Evolutionary conservation across 228 moss, liverwort and hornwort species (phyloP), one percentile per base, ranked within the genome.

Genomic region (Sphagnum magellanicum): DNA sequence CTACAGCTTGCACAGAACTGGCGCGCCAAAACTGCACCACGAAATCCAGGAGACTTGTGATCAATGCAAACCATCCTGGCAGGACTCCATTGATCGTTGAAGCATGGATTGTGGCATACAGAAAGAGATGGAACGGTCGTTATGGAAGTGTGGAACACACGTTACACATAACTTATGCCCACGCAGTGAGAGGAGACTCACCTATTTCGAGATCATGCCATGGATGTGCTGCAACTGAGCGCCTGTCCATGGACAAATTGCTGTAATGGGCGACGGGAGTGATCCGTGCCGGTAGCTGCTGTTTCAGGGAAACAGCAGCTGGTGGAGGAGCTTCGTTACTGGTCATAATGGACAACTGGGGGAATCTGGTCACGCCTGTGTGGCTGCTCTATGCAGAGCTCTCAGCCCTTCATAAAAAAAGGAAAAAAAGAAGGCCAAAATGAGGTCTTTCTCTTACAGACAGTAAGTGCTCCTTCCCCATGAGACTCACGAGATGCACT

Each of bases 201-300:
- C 90, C 98, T 67, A 98, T 98, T 80, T 98, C 92, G 63, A 98
- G 84, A 74, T 98, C 93, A 46, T 98, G 93, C 97, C 97, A 92
- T 0, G 91, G 91, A 80, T 98, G 97, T 47, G 93, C 91, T 59
- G 91, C 93, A 59, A 90, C 87, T 6, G 85, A 81, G 72, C 97
- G 84, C 68, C 84, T 81, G 10, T 91, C 86, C 82, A 93, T 90
- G 47, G 88, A 79, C 4, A 81, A 76, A 4, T 89, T 72, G 69
- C 88, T 78, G 50, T 81, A 76, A 59, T 84, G 73, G 73, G 79
- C 89, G 32, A 87, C 68, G 8, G 74, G 71, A 0, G 72, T 63
- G 14, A 67, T 61, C 2, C 72, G 70, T 8, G 75, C 71, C 6
- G 68, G 66, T 50, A 71, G 66, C 50, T 65, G 13, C 49, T 50